Evolutionary conservation across 2,329 filamentous ascomycete species (phyloP), one percentile per base, ranked within the genome.

Genomic region (Ceratocystis eucalypticola): DNA sequence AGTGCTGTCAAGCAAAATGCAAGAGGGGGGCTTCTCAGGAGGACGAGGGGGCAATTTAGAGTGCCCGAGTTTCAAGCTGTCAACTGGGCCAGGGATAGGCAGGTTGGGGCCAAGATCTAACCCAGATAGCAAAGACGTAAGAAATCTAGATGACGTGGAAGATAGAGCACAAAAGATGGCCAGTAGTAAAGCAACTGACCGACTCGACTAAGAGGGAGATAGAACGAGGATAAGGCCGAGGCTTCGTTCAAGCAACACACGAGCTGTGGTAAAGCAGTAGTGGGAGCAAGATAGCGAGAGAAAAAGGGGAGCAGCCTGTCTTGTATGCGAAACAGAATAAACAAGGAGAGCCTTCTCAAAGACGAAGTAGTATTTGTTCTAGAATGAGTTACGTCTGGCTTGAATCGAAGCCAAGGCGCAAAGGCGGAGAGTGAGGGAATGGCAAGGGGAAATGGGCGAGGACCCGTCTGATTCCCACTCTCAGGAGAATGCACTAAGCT

Each of bases 401-500:
- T 44, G 20, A 37, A 25, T 25, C 55, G 33, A 33, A 53, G 48
- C 55, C 55, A 59, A 33, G 25, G 28, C 12, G 25, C 55, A 33
- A 33, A 59, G 55, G 28, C 55, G 55, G 55, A 59, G 55, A 33
- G 55, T 15, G 28, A 59, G 22, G 12, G 28, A 30, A 59, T 22
- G 55, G 25, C 50, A 20, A 15, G 37, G 37, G 37, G 37, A 41
- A 41, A 41, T 41, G 37, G 22, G 25, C 33, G 44, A 46, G 46
- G 41, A 50, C 44, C 64, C 8, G 33, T 30, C 37, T 41, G 37
- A 41, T 41, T 41, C 25, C 61, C 50, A 64, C 44, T 37, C 63
- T 66, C 62, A 67, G 62, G 66, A 65, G 66, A 59, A 20, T 44
- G 48, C 64, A 53, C 66, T 68, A 68, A 28, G 22, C 66, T 41